Evolutionary conservation across 2,329 filamentous ascomycete genomes (phyloP).

Genomic region (Cyclaneusma minus): DNA sequence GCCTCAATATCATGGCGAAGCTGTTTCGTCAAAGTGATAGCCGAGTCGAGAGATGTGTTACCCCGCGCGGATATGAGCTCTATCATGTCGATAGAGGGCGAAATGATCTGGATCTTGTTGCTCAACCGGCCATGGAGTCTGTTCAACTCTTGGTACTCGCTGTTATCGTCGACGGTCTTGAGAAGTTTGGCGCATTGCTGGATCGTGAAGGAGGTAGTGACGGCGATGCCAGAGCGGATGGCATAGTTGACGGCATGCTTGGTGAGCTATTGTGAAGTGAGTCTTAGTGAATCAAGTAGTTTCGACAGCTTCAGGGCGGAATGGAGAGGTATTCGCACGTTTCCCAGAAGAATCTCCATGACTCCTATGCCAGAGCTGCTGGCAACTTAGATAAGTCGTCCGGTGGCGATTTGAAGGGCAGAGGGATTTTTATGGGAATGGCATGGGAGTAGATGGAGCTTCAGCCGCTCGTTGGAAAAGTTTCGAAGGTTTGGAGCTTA

Average conservation of each 20-base stretch:
- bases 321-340: constrained; percentile 24
- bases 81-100: constrained; percentile 82
- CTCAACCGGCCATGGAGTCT: constrained; percentile 60
- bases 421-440: too few species aligned
- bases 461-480: too few species aligned
- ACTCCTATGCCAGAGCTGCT: too few species aligned
- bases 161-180: constrained; percentile 58
- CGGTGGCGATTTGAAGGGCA: too few species aligned
- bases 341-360: constrained; percentile 35
- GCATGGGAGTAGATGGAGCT: too few species aligned
- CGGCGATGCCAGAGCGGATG: constrained; percentile 70
- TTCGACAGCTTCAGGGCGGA: constrained; percentile 5
- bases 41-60: constrained; percentile 73
- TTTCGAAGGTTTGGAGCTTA: too few species aligned
- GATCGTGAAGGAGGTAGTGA: constrained; percentile 77
- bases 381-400: too few species aligned
- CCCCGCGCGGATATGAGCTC: constrained; percentile 72
- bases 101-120: constrained; percentile 79
- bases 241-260: constrained; percentile 63
- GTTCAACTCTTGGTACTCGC: constrained; percentile 52
- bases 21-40: constrained; percentile 66
- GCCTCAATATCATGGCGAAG: constrained; percentile 71
- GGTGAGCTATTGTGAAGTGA: constrained; percentile 32
- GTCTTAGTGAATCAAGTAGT: constrained; percentile 13
- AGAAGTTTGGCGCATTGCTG: constrained; percentile 66